These are phyloP conservation scores for Cercophora newfieldiana DNA, from an alignment of 495 filamentous ascomycete species.

Conservation along the genomic window DNA sequence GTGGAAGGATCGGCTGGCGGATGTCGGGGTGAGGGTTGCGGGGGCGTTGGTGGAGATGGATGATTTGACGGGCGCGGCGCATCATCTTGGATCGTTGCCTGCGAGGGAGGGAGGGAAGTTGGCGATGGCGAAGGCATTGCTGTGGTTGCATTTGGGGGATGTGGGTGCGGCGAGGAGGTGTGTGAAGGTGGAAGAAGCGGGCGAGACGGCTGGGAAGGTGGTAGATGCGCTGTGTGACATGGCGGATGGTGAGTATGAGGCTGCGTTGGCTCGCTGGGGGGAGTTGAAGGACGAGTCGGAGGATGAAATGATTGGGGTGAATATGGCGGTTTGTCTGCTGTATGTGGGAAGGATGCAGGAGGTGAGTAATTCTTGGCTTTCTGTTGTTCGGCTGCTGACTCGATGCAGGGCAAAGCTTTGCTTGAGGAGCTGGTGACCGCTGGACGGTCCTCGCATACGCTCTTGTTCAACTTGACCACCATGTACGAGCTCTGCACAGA, in stretches of 20 bases:
- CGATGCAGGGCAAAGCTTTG: conserved; percentile 55
- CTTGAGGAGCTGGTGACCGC: conserved; percentile 64
- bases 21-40: conserved; percentile 75
- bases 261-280: conserved; percentile 65
- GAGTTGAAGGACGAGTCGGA: conserved; percentile 46
- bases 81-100: conserved; percentile 58
- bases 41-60: conserved; percentile 89
- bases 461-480: conserved; percentile 87
- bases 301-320: conserved; percentile 68
- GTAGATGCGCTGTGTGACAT: conserved; percentile 69
- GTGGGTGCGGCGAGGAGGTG: conserved; percentile 61
- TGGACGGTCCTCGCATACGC: conserved; percentile 65
- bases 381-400: conserved; percentile 18
- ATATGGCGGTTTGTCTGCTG: conserved; percentile 77
- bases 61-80: conserved; percentile 72
- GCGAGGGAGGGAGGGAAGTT: conserved; percentile 34
- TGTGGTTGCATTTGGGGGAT: conserved; percentile 77
- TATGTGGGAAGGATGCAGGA: conserved; percentile 76
- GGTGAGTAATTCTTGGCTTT: conserved; percentile 45
- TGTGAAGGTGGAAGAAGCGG: conserved; percentile 34
- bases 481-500: conserved; percentile 92
- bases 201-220: conserved; percentile 35
- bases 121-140: conserved; percentile 55
- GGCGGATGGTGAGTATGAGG: conserved; percentile 71
- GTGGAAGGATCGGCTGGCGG: conserved; percentile 69